phyloP scores from a whole-genome alignment of 169 alveolate genomes.

The Plasmodium vinckei region DNA sequence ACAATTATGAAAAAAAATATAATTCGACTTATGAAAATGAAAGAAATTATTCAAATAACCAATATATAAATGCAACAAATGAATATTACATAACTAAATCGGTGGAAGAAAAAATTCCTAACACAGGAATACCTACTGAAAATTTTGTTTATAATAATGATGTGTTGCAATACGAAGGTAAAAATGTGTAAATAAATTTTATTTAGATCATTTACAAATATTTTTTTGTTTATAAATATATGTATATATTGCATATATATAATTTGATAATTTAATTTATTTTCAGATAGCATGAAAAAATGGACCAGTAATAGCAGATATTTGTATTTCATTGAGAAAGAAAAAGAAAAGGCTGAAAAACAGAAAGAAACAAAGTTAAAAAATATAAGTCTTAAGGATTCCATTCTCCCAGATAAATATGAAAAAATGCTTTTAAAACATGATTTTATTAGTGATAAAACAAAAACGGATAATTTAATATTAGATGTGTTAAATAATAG shows the following conservation, averaged over 20 bases:
- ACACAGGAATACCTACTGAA: conserved; percentile 56
- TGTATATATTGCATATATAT: too few relatives aligned
- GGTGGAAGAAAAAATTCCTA: conserved; percentile 54
- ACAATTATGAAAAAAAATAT: conserved; percentile 19
- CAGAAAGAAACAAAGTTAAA: conserved; percentile 32
- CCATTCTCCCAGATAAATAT: conserved; percentile 34
- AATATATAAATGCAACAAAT: conserved; percentile 54
- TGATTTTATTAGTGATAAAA: conserved; percentile 49
- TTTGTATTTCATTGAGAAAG: conserved; percentile 51
- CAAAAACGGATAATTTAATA: conserved; percentile 48
- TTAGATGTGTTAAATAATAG: conserved; percentile 51
- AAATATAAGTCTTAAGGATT: conserved; percentile 30
- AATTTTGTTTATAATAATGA: conserved; percentile 27
- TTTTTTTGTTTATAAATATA: background rate
- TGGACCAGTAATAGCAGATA: conserved; percentile 53
- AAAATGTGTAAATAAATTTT: background rate
- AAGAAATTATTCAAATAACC: conserved; percentile 13
- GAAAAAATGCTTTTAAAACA: conserved; percentile 42
- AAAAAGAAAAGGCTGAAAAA: conserved; percentile 31
- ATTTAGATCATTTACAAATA: background rate
- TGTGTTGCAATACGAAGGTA: conserved; percentile 49
- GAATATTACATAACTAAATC: conserved; percentile 53
- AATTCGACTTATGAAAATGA: conserved; percentile 23
- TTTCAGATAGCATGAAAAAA: conserved; percentile 44
- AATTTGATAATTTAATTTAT: background rate